A percentile compares a stretch with the other conserved stretches of the same genome.
phyloP scores from a whole-genome alignment of 192 early-diverging fungal genomes.

The Umbelopsis vinacea region DNA sequence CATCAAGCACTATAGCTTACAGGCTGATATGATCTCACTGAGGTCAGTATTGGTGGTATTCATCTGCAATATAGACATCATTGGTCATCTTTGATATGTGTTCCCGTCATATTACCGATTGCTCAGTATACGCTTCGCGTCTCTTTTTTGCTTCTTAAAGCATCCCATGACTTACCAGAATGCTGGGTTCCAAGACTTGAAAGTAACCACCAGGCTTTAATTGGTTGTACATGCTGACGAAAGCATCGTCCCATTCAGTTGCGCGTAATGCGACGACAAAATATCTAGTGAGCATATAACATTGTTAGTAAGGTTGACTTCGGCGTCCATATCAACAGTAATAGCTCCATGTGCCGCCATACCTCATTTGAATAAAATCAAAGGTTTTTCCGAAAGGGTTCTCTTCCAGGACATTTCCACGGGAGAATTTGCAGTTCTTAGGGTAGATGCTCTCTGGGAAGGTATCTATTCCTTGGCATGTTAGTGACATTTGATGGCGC shows the following conservation, averaged over 20 bases:
- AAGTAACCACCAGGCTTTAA: constrained; percentile 39
- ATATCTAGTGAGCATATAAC: not conserved
- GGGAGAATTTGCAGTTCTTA: constrained; percentile 25
- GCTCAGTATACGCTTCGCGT: no score
- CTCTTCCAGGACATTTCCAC: constrained; percentile 27
- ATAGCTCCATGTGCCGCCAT: not conserved
- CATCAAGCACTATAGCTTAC: constrained; percentile 19
- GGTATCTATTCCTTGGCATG: not conserved
- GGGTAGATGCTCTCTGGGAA: constrained; percentile 24
- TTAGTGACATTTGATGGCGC: no score
- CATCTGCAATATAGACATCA: not conserved
- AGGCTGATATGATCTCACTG: not conserved
- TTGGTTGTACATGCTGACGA: constrained; percentile 18
- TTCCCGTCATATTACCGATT: no score
- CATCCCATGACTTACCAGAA: constrained; percentile 24
- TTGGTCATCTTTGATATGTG: no score
- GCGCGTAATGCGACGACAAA: constrained; percentile 14
- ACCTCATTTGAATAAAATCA: constrained; percentile 32
- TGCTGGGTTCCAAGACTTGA: constrained; percentile 29
- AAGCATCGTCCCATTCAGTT: constrained; percentile 23
- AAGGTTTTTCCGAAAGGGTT: constrained; percentile 23
- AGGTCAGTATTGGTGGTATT: constrained; percentile 19
- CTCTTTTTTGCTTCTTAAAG: not conserved
- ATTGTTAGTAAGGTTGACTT: not conserved
- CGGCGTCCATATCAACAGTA: not conserved